Evolutionary conservation across 1,284 basidiomycete species (phyloP), one percentile per base, ranked within the genome.

Genomic region (Boletus calvinii): DNA sequence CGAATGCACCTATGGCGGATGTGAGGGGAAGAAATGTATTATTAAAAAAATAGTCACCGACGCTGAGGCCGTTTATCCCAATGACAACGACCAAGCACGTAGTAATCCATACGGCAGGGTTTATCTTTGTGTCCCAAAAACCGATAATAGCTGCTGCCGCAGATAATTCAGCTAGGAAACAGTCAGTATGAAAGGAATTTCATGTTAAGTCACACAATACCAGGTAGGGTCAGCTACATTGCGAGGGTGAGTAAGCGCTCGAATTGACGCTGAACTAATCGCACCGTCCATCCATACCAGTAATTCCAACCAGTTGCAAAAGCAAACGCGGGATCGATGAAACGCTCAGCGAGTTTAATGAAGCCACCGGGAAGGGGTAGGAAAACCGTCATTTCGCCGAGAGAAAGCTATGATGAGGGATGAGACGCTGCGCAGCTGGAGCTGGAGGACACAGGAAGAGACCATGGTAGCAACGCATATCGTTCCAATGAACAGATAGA

Each of bases 261-360:
- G 4, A 17, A 8, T 32, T 15, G n/a, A 46, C 1, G 18, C 2
- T 6, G 20, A 31, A 15, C 6, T 2, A 78, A 71, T 55, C 81
- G 62, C 44, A 80, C 74, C 8, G 68, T 65, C 76, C 81, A 83
- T 62, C 79, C 81, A 65, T 82, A 84, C 76, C 77, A 81, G 63
- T 85, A 85, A 60, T 85, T 83, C 81, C 83, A 87, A 11, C 84
- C 83, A 75, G 81, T 77, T 31, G 83, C 78, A 64, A 87, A 87
- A 0, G 81, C 80, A 50, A 86, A 75, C 4, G 84, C 81, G 4
- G 83, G 81, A 62, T 88, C 80, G 38, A 89, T 78, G 60, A 87
- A 89, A 18, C 87, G 81, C 50, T 80, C 78, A 4, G 85, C 83
- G 31, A 88, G 74, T 56, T 76, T 79, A 62, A 89, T 84, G 66